Conservation (phyloP, 371 early-diverging fungal genomes). For the Mucor racemosus region DNA sequence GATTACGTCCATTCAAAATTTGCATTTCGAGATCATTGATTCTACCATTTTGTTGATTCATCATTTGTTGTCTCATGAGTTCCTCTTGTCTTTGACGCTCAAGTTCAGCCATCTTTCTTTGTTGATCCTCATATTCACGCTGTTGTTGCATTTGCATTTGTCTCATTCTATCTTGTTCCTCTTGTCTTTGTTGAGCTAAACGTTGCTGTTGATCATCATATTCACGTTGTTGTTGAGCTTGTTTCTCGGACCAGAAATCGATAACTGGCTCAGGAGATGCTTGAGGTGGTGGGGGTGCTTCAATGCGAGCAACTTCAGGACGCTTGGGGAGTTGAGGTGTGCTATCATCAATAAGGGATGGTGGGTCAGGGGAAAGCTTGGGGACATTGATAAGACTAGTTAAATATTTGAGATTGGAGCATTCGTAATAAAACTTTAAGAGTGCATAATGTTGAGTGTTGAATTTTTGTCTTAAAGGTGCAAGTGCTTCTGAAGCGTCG, state of each 20-base stretch:
- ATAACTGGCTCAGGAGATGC: conserved; percentile 66
- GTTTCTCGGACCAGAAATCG: conserved; percentile 66
- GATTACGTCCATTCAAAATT: conserved; percentile 73
- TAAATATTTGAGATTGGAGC: conserved; percentile 87
- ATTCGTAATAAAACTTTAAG: conserved; percentile 90
- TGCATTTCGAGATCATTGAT: conserved; percentile 82
- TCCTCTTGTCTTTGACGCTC: conserved; percentile 72
- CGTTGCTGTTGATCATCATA: conserved; percentile 76
- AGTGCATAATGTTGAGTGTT: conserved; percentile 85
- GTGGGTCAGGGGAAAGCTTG: conserved; percentile 79
- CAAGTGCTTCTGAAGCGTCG: conserved; percentile 85
- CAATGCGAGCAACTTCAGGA: conserved; percentile 31
- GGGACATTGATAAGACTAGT: conserved; percentile 94
- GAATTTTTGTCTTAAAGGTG: conserved; percentile 86
- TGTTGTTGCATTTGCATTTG: conserved; percentile 72
- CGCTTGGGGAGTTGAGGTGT: conserved; percentile 49
- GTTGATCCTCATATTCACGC: conserved; percentile 75
- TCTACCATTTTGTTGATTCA: conserved; percentile 75
- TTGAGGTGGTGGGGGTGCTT: conserved; percentile 49
- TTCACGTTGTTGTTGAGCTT: conserved; percentile 73
- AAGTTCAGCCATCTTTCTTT: conserved; percentile 66
- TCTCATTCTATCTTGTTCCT: conserved; percentile 63
- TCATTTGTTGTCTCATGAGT: conserved; percentile 74
- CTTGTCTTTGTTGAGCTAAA: conserved; percentile 62
- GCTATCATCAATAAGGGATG: conserved; percentile 63